Conservation (phyloP, 768 basidiomycete species). For the Scleroderma citrinum region DNA sequence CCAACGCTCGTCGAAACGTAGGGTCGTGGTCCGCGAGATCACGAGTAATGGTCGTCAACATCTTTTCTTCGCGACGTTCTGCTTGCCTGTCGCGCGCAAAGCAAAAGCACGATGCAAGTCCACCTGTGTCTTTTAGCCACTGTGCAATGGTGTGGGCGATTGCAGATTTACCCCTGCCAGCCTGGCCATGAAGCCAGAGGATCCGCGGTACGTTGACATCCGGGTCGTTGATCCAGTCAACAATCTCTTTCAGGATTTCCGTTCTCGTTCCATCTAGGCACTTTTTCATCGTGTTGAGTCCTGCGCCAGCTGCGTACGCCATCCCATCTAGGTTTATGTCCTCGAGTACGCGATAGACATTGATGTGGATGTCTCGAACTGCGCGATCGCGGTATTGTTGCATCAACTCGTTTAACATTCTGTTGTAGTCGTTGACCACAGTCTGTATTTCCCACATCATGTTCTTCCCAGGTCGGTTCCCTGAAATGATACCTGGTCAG, state of each 20-base stretch:
- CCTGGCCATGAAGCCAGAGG: slow-evolving; percentile 9
- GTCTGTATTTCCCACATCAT: not conserved
- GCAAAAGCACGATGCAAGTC: slow-evolving; percentile 13
- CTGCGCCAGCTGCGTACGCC: not conserved
- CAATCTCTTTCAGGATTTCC: slow-evolving; percentile 10
- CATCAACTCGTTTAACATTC: not conserved
- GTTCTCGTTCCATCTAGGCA: slow-evolving; percentile 14
- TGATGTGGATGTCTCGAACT: not conserved
- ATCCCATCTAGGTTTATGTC: not conserved
- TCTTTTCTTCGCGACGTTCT: slow-evolving; percentile 7
- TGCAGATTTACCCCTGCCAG: too few relatives aligned
- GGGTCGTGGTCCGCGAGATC: not conserved
- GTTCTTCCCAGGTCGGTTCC: not conserved
- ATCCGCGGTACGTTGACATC: slow-evolving; percentile 1
- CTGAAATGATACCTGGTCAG: not conserved
- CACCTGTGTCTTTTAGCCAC: too few relatives aligned
- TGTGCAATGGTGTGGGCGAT: too few relatives aligned
- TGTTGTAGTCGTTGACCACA: not conserved
- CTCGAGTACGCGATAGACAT: not conserved
- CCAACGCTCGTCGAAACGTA: not conserved
- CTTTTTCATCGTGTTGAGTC: not conserved
- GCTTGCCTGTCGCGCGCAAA: too few relatives aligned
- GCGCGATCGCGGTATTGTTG: not conserved
- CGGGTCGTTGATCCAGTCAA: slow-evolving; percentile 6
- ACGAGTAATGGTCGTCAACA: not conserved